Conservation (phyloP, 495 filamentous ascomycete species). For the Cladorrhinum samala region DNA sequence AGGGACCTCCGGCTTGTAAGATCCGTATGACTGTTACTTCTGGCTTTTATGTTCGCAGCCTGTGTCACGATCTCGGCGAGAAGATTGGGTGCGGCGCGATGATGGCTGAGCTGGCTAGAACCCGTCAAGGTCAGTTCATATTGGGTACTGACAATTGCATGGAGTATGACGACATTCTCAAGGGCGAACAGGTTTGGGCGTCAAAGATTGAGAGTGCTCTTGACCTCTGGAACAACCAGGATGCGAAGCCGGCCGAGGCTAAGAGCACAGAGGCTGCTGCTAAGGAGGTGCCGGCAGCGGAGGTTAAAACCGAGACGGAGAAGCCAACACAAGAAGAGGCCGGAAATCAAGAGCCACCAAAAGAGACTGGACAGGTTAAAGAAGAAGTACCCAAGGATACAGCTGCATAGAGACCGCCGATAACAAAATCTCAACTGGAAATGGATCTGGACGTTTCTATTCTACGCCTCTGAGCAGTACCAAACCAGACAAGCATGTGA, state of each 20-base stretch:
- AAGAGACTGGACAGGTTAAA: too few species aligned
- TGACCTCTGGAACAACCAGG: slow-evolving; percentile 21
- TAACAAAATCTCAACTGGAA: too few species aligned
- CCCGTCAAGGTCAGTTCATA: slow-evolving; percentile 72
- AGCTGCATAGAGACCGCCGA: too few species aligned
- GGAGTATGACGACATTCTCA: slow-evolving; percentile 72
- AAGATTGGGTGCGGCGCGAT: slow-evolving; percentile 73
- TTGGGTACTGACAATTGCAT: slow-evolving; percentile 62
- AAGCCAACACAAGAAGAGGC: not conserved
- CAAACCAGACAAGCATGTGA: too few species aligned
- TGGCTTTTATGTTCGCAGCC: slow-evolving; percentile 92
- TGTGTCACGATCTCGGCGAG: slow-evolving; percentile 86
- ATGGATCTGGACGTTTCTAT: too few species aligned
- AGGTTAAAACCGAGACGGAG: not conserved
- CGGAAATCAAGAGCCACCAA: not conserved
- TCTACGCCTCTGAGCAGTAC: too few species aligned
- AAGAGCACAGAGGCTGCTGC: too few species aligned
- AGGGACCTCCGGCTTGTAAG: slow-evolving; percentile 64
- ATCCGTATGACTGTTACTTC: slow-evolving; percentile 90
- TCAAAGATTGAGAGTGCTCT: slow-evolving; percentile 64
- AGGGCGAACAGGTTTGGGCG: slow-evolving; percentile 77
- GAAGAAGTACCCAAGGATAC: too few species aligned
- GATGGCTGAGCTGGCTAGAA: slow-evolving; percentile 81
- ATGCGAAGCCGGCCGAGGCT: not conserved
- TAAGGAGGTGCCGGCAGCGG: not conserved